These are phyloP conservation scores for Besnoitia besnoiti DNA, from an alignment of 169 alveolate species.

Conservation along the genomic window DNA sequence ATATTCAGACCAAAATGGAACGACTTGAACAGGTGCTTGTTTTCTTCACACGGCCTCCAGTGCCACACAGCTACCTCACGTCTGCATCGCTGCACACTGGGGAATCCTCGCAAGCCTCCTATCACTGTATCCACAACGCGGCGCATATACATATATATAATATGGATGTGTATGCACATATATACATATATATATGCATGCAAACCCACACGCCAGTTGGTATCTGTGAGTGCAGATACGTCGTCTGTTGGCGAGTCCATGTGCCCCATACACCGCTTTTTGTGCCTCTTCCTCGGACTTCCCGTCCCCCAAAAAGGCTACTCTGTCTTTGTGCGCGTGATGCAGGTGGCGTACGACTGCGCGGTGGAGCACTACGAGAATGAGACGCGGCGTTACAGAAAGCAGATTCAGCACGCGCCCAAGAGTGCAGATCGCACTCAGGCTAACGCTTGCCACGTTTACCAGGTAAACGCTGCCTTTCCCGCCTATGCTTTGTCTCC, in stretches of 20 bases:
- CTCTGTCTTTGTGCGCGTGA: not conserved
- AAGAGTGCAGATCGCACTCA: slow-evolving; percentile 52
- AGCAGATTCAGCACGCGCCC: slow-evolving; percentile 64
- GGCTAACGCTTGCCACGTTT: slow-evolving; percentile 62
- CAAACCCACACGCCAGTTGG: not conserved
- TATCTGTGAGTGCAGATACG: not conserved
- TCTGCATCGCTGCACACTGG: not conserved
- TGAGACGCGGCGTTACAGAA: slow-evolving; percentile 66
- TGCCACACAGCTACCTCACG: too few species aligned
- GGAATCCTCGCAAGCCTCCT: not conserved
- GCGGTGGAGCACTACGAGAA: slow-evolving; percentile 66
- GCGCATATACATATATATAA: not conserved
- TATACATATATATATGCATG: not conserved
- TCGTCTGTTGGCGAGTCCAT: too few species aligned
- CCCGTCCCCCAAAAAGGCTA: not conserved
- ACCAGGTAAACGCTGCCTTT: slow-evolving; percentile 33
- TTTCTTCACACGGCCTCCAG: not conserved
- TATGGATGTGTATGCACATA: not conserved
- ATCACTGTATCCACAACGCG: too few species aligned
- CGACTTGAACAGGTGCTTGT: slow-evolving; percentile 62
- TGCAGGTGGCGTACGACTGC: slow-evolving; percentile 63
- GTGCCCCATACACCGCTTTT: too few species aligned
- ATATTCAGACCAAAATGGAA: slow-evolving; percentile 63
- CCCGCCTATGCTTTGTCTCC: not conserved
- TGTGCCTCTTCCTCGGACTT: not conserved